phyloP scores from a whole-genome alignment of 352 stramenopile genomes.

The Pythium dissotocum region DNA sequence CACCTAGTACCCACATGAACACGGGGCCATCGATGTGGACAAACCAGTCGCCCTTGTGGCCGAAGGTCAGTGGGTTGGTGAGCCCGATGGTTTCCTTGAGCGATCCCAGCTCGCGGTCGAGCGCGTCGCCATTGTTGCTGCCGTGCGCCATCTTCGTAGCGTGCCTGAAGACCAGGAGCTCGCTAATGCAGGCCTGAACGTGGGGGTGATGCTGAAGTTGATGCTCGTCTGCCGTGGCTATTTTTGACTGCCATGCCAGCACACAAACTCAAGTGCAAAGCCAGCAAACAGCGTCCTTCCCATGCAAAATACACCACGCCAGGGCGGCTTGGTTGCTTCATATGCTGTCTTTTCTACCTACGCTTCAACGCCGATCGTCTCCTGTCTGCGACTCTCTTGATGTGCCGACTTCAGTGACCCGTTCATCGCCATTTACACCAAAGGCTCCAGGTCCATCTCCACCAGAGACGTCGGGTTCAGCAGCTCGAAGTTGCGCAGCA shows the following conservation, averaged over 20 bases:
- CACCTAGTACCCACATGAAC: too few relatives aligned
- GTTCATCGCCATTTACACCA: slow-evolving; percentile 80
- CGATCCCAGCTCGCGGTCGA: slow-evolving; percentile 68
- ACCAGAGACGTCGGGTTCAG: slow-evolving; percentile 95
- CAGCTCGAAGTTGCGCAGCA: slow-evolving; percentile 98
- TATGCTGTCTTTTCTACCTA: slow-evolving; percentile 5
- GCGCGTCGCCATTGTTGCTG: slow-evolving; percentile 36
- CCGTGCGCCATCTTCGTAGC: slow-evolving; percentile 13
- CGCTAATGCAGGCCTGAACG: not conserved
- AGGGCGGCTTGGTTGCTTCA: slow-evolving; percentile 3
- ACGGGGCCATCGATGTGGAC: not conserved
- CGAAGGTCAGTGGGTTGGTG: slow-evolving; percentile 80
- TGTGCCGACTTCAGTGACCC: not conserved
- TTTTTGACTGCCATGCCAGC: slow-evolving; percentile 20
- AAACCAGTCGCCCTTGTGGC: slow-evolving; percentile 72
- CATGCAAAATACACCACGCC: slow-evolving; percentile 9
- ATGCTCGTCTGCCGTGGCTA: slow-evolving; percentile 5
- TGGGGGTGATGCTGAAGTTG: not conserved
- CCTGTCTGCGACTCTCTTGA: not conserved
- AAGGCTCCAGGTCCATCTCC: slow-evolving; percentile 97
- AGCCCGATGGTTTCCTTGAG: slow-evolving; percentile 73
- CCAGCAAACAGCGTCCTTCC: not conserved
- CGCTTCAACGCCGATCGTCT: not conserved
- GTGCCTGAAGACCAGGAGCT: not conserved
- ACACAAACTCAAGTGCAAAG: not conserved